These are phyloP conservation scores for Pseudogymnoascus sp. DNA, from an alignment of 2,329 filamentous ascomycete genomes.

Conservation along the genomic window DNA sequence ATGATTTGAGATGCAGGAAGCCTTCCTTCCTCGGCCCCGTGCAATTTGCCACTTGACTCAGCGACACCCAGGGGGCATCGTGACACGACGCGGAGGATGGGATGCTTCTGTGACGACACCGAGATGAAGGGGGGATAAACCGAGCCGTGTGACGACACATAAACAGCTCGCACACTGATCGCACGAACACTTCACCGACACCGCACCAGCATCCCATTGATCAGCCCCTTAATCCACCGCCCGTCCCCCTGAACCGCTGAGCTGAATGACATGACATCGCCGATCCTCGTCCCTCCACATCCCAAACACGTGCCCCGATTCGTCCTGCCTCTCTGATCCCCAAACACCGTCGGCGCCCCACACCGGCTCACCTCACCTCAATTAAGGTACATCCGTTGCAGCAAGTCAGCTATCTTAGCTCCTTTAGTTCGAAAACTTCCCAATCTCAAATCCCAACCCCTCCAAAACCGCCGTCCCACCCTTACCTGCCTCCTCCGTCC, in stretches of 20 bases:
- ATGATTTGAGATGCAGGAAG: not conserved
- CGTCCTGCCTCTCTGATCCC: not conserved
- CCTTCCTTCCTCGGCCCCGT: slow-evolving; percentile 1
- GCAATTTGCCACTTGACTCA: not conserved
- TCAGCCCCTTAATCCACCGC: not conserved
- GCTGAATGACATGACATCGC: not conserved
- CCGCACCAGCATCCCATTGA: not conserved
- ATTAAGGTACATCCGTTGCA: not conserved
- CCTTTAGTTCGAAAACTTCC: not conserved
- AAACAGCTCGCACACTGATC: not conserved
- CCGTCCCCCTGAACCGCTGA: not conserved
- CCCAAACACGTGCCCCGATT: not conserved
- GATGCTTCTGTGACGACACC: not conserved
- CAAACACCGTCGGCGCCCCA: not conserved
- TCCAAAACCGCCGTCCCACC: not conserved
- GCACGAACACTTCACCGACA: not conserved
- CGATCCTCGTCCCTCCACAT: not conserved
- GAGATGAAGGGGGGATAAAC: not conserved
- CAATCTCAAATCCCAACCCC: not conserved
- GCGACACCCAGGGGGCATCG: not conserved
- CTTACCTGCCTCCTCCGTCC: not conserved
- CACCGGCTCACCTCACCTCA: not conserved
- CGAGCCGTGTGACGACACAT: not conserved
- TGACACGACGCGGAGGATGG: not conserved
- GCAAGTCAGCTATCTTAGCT: slow-evolving; percentile 2